These are phyloP conservation scores for Hordeum pubiflorum DNA, from an alignment of 202 grass and related monocot genomes.

Conservation along the genomic window DNA sequence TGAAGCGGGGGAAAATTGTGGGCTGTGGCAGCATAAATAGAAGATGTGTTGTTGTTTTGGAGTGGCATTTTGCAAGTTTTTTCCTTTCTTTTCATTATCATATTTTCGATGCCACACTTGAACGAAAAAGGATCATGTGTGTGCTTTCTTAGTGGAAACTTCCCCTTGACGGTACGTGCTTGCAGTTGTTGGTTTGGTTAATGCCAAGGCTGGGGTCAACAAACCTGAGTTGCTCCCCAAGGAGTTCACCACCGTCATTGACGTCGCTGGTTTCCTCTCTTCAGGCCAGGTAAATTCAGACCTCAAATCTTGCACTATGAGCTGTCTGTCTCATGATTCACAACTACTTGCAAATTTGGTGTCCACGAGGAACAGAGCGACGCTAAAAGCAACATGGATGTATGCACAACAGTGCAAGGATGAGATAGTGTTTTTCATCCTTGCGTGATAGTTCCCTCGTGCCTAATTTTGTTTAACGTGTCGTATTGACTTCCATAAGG, in stretches of 20 bases:
- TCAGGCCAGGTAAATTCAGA: slow-evolving; percentile 58
- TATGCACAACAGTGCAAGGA: no score
- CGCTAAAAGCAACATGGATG: no score
- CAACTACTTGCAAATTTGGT: background rate
- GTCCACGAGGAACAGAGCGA: no score
- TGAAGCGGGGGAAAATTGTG: background rate
- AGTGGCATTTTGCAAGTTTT: background rate
- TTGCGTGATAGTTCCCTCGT: background rate
- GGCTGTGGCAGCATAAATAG: background rate
- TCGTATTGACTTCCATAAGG: background rate
- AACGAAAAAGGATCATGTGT: background rate
- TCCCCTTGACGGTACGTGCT: background rate
- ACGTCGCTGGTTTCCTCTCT: slow-evolving; percentile 92
- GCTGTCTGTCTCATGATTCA: background rate
- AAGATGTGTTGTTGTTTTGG: background rate
- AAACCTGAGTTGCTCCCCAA: slow-evolving; percentile 85
- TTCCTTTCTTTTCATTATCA: background rate
- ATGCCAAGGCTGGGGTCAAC: slow-evolving; percentile 78
- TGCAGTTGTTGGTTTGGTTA: slow-evolving; percentile 51
- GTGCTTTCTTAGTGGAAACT: background rate
- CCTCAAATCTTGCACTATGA: background rate
- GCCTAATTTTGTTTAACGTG: background rate
- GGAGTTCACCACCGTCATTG: slow-evolving; percentile 88
- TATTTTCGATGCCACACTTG: no score
- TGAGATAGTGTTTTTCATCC: no score